Evolutionary conservation across 2,329 filamentous ascomycete species (phyloP).

Genomic region (Ophiocordyceps camponoti-floridani): DNA sequence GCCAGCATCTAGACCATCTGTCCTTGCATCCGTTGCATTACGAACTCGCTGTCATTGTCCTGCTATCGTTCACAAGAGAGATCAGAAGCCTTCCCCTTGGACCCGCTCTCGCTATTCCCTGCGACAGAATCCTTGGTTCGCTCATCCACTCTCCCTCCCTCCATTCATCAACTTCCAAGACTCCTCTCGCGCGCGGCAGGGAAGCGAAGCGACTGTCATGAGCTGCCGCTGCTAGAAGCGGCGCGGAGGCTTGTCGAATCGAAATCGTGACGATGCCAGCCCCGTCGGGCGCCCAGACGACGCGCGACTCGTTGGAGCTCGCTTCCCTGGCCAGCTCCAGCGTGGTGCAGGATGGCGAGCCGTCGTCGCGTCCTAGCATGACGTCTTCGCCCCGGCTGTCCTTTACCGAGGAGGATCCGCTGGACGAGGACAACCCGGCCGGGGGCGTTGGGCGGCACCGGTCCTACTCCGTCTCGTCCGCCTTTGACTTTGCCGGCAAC

Average conservation of each 20-base stretch:
- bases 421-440: slow-evolving; percentile 38
- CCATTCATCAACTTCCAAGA: slow-evolving; percentile 1
- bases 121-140: not conserved
- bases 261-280: slow-evolving; percentile 13
- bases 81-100: not conserved
- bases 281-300: slow-evolving; percentile 18
- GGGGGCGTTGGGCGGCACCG: slow-evolving; percentile 23
- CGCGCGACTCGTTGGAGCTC: slow-evolving; percentile 88
- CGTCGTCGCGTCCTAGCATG: slow-evolving; percentile 67
- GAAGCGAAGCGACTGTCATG: slow-evolving; percentile 8
- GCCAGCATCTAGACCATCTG: too few species aligned
- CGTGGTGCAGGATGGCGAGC: slow-evolving; percentile 24
- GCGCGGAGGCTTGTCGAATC: not conserved
- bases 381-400: slow-evolving; percentile 87
- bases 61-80: not conserved
- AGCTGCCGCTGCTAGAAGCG: slow-evolving; percentile 6
- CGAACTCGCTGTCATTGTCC: too few species aligned
- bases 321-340: slow-evolving; percentile 84
- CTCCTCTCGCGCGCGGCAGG: not conserved
- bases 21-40: not conserved
- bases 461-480: slow-evolving; percentile 78
- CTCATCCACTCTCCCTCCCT: too few species aligned
- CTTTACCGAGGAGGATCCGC: slow-evolving; percentile 61
- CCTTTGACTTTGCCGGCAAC: slow-evolving; percentile 88
- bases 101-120: not conserved